These are phyloP conservation scores for Gautieria morchelliformis DNA, from an alignment of 768 basidiomycete species.

Conservation along the genomic window DNA sequence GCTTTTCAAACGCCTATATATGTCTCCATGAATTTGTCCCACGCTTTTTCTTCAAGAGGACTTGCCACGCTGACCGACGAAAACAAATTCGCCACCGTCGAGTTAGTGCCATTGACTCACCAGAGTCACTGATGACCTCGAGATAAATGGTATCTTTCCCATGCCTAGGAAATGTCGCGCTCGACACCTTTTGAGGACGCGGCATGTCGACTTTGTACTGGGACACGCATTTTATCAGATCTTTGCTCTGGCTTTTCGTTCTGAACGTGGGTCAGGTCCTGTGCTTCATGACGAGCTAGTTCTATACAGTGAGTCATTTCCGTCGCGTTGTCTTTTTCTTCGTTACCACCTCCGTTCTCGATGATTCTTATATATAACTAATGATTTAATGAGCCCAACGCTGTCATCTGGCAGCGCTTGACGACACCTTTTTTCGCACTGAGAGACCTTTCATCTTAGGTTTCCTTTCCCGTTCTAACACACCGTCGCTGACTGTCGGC, in stretches of 20 bases:
- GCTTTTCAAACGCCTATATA: too few relatives aligned
- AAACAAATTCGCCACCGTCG: constrained; percentile 25
- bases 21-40: background rate
- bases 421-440: background rate
- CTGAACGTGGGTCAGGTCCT: too few relatives aligned
- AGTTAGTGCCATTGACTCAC: constrained; percentile 40
- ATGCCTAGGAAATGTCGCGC: constrained; percentile 42
- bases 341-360: background rate
- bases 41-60: constrained; percentile 22
- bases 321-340: background rate
- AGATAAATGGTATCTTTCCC: constrained; percentile 24
- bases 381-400: constrained; percentile 9
- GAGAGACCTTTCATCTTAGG: background rate
- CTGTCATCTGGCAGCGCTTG: background rate
- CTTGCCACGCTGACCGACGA: constrained; percentile 36
- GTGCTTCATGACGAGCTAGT: too few relatives aligned
- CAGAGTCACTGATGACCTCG: constrained; percentile 28
- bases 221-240: constrained; percentile 21
- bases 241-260: background rate
- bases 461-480: background rate
- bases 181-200: constrained; percentile 23
- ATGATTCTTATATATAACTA: constrained; percentile 1
- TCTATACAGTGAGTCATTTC: background rate
- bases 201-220: constrained; percentile 39
- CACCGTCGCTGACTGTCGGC: too few relatives aligned